A percentile compares a stretch with the other conserved stretches of the same genome.
phyloP scores from a whole-genome alignment of 306 rosid genomes.

The Cucumis sativus region Cucumber_9930_V3 NC_026655.2:801501-802000 shows the following conservation, averaged over 20 bases:
- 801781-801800: background rate
- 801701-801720: constrained; percentile 63
- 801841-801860: background rate
- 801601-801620: constrained; percentile 43
- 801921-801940: too few relatives aligned
- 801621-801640: constrained; percentile 67
- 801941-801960: too few relatives aligned
- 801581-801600: constrained; percentile 30
- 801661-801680: constrained; percentile 59
- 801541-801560: background rate
- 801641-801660: constrained; percentile 71
- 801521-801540: background rate
- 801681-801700: constrained; percentile 67
- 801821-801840: background rate
- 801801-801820: background rate
- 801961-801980: too few relatives aligned
- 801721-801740: constrained; percentile 66
- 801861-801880: too few relatives aligned
- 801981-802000: too few relatives aligned
- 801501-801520: background rate
- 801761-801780: background rate
- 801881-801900: too few relatives aligned
- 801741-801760: constrained; percentile 62
- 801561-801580: background rate
- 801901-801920: too few relatives aligned